Conservation (phyloP, 1,284 basidiomycete genomes). For the Porodaedalea pini region DNA sequence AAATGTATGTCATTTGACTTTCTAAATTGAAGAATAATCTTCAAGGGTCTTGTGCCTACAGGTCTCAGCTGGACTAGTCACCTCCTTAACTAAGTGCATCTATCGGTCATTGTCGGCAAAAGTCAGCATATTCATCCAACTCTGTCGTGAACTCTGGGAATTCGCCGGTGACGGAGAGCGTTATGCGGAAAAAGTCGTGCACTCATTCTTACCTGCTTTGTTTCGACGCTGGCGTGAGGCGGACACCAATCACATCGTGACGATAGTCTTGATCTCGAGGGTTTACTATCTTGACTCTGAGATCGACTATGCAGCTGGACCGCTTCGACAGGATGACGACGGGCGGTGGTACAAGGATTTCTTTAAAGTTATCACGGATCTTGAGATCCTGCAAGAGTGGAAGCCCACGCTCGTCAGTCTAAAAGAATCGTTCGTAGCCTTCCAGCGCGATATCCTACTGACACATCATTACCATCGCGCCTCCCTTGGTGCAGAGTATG, state of each 20-base stretch:
- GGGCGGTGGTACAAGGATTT: conserved; percentile 93
- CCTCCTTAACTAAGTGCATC: conserved; percentile 81
- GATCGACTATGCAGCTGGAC: conserved; percentile 72
- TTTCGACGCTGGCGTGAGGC: conserved; percentile 80
- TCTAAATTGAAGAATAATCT: conserved; percentile 1
- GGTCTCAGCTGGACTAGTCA: conserved; percentile 81
- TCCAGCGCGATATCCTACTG: conserved; percentile 83
- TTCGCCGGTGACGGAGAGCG: conserved; percentile 96
- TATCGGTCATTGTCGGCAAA: conserved; percentile 91
- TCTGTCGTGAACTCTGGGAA: conserved; percentile 95
- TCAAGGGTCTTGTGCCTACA: conserved; percentile 30
- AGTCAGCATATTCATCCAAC: conserved; percentile 91
- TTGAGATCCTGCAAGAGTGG: conserved; percentile 88
- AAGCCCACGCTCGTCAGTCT: conserved; percentile 80
- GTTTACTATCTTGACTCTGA: conserved; percentile 89
- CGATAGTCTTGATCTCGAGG: conserved; percentile 91
- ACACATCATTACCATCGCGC: conserved; percentile 81
- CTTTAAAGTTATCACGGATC: conserved; percentile 90
- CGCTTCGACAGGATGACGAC: conserved; percentile 69
- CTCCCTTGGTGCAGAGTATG: conserved; percentile 30
- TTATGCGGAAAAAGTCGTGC: conserved; percentile 94
- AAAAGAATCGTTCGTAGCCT: conserved; percentile 85
- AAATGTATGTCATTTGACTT: conserved; percentile 41
- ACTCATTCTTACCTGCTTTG: conserved; percentile 84
- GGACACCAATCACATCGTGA: conserved; percentile 89